These are phyloP conservation scores for Clohesyomyces aquaticus DNA, from an alignment of 495 filamentous ascomycete genomes.

Conservation along the genomic window DNA sequence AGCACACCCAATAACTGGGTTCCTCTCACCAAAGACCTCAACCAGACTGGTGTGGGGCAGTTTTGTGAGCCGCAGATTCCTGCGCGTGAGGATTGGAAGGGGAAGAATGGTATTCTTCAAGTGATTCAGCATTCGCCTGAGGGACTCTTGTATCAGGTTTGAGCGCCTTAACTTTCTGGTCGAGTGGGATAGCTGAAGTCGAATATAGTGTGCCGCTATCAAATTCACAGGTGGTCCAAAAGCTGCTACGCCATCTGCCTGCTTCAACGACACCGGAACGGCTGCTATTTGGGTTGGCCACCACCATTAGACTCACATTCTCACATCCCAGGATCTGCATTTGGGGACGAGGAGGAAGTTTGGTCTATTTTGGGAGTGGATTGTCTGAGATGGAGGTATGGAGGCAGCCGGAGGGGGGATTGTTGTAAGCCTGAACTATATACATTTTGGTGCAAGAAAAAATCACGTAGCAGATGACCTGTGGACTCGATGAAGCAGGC, in stretches of 20 bases:
- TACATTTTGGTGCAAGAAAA: no score
- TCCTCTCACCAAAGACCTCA: not conserved
- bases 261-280: not conserved
- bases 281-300: not conserved
- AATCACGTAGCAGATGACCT: no score
- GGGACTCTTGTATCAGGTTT: not conserved
- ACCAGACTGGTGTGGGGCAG: not conserved
- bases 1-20: not conserved
- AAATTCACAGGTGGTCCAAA: not conserved
- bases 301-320: not conserved
- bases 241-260: not conserved
- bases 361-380: no score
- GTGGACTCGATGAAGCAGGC: not conserved
- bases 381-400: no score
- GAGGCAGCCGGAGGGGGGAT: no score
- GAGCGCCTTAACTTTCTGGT: not conserved
- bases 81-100: not conserved
- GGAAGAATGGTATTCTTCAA: not conserved
- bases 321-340: not conserved
- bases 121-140: not conserved
- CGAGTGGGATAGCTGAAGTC: not conserved
- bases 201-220: not conserved
- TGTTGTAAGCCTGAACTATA: no score
- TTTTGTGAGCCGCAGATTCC: not conserved
- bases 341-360: not conserved